Base-by-base conservation (phyloP, 495 filamentous ascomycete genomes). In the Astrocystis sublimbata region DNA sequence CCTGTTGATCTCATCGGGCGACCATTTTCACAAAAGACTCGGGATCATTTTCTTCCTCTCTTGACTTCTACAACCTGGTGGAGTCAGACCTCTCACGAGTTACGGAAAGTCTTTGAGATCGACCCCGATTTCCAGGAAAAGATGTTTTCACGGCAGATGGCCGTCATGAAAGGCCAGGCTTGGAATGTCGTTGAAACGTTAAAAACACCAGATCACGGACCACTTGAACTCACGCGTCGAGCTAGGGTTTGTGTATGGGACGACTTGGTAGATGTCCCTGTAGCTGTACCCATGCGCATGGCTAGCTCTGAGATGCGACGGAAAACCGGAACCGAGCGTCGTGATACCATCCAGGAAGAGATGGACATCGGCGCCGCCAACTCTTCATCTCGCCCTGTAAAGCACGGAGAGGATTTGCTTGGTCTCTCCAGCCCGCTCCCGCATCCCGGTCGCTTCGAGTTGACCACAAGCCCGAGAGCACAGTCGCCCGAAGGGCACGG, bases 141-240 rank as follows among this genome's bases (percentile, higher is more conserved):
- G 74, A 98, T 98, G 94, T 98, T 96, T 75, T 92, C 91, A 17
- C 83, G 89, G 55, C 94, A 98, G 69, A 96, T 98, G 49, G 93
- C 96, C 1, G 94, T 98, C 41, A 94, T 98, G 90, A 98, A 98
- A 77, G 94, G 94, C 4, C 94, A 98, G 69, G 94, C 96, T 8
- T 98, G 93, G 91, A 98, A 98, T 74, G 94, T 98, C 2, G 92
- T 98, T 8, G 94, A 98, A 78, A 97, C 93, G 10, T 79, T 98
- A 53, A 98, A 98, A 70, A 89, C 88, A 4, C 81, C 83, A 1
- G 96, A 97, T 73, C 93, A 97, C 65, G 94, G 94, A 1, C 94
- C 94, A 1, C 79, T 98, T 17, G 94, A 98, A 75, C 81, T 98
- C 61, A 97, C 93, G 19, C 84, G 94, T 64, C 82, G 94, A 67